Evolutionary conservation across 768 basidiomycete genomes (phyloP).

Genomic region (Nidularia pulvinata): DNA sequence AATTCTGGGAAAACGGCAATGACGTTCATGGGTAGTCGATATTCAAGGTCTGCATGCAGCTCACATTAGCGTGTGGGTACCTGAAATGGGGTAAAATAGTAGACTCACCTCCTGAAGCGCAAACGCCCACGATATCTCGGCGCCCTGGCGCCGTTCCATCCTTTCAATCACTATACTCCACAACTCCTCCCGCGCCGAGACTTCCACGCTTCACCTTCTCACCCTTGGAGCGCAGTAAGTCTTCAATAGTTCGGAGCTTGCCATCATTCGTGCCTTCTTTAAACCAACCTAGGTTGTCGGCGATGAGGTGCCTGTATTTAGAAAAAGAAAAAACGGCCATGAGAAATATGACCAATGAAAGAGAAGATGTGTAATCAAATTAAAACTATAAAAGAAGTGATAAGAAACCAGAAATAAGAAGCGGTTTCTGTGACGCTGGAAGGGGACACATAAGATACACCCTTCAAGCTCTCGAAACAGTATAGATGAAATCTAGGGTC

Average conservation of each 20-base stretch:
- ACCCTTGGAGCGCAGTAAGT: constrained; percentile 75
- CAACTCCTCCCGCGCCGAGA: constrained; percentile 45
- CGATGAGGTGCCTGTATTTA: constrained; percentile 70
- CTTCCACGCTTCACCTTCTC: constrained; percentile 65
- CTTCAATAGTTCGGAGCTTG: constrained; percentile 78
- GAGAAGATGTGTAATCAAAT: background rate
- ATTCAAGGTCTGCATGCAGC: no score
- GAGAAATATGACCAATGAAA: background rate
- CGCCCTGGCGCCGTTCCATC: no score
- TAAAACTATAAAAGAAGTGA: background rate
- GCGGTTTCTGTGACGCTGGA: no score
- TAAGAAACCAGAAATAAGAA: background rate
- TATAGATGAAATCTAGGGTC: no score
- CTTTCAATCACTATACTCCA: constrained; percentile 46
- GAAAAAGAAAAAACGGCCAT: background rate
- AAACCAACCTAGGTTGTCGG: constrained; percentile 94
- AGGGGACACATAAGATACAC: no score
- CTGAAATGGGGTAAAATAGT: background rate
- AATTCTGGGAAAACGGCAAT: no score
- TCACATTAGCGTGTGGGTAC: no score
- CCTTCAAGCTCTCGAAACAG: no score
- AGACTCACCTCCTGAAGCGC: constrained; percentile 8
- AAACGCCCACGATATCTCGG: background rate
- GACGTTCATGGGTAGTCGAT: no score
- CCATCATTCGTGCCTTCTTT: constrained; percentile 78